phyloP scores from a whole-genome alignment of 2,329 filamentous ascomycete species.

The Talaromyces sp. region DNA sequence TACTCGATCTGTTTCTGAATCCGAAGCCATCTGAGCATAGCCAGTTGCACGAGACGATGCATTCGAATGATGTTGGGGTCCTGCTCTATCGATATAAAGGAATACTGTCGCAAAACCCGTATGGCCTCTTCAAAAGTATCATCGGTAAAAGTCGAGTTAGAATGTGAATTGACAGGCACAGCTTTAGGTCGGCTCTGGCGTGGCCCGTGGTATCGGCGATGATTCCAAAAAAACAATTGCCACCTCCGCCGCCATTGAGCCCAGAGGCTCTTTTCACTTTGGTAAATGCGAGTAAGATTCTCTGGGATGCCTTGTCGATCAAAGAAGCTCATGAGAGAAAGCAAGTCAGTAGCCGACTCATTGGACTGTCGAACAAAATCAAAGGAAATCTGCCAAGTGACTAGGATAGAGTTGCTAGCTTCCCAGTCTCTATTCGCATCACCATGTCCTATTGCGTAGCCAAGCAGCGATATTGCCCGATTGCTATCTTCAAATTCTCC shows the following conservation, averaged over 20 bases:
- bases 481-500: not conserved
- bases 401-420: not conserved
- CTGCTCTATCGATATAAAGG: slow-evolving; percentile 18
- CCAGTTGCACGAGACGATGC: slow-evolving; percentile 31
- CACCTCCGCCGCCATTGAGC: not conserved
- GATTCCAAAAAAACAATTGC: too few species aligned
- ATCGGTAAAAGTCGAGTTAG: not conserved
- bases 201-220: too few species aligned
- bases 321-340: slow-evolving; percentile 31
- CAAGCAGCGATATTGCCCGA: not conserved
- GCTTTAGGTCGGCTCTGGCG: too few species aligned
- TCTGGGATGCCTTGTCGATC: slow-evolving; percentile 33
- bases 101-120: slow-evolving; percentile 20
- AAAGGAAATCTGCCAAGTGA: not conserved
- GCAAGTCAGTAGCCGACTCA: not conserved
- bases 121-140: slow-evolving; percentile 27
- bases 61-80: slow-evolving; percentile 21
- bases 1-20: slow-evolving; percentile 21
- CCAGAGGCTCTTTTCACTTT: not conserved
- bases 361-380: not conserved
- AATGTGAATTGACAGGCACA: too few species aligned
- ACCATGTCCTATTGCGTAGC: not conserved
- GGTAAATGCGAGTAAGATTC: not conserved
- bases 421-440: not conserved
- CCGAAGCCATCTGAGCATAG: slow-evolving; percentile 31